Conservation (phyloP, 2,329 filamentous ascomycete genomes). For the Aspergillus texensis region DNA sequence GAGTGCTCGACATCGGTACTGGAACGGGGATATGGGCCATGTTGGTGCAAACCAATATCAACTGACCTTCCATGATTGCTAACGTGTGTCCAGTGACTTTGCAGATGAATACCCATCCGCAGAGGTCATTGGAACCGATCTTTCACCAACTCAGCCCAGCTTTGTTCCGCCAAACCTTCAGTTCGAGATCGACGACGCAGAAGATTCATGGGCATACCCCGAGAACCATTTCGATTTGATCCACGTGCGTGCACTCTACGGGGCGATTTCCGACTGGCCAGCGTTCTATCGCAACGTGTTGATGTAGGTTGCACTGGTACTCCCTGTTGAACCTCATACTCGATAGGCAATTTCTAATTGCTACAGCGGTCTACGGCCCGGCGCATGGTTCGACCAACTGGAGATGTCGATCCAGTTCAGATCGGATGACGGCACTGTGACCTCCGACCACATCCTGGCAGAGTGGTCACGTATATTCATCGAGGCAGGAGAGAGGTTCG, state of each 20-base stretch:
- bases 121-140: constrained; percentile 62
- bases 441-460: constrained; percentile 26
- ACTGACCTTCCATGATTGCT: not conserved
- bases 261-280: constrained; percentile 26
- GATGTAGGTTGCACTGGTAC: constrained; percentile 11
- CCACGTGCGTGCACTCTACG: constrained; percentile 43
- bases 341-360: not conserved
- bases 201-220: constrained; percentile 58
- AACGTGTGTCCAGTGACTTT: constrained; percentile 27
- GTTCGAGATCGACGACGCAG: constrained; percentile 69
- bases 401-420: constrained; percentile 30
- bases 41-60: constrained; percentile 10
- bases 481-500: constrained; percentile 32
- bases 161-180: constrained; percentile 68
- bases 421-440: constrained; percentile 27
- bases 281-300: constrained; percentile 24
- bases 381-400: constrained; percentile 30
- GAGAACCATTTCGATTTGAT: constrained; percentile 56
- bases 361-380: constrained; percentile 25
- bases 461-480: constrained; percentile 31
- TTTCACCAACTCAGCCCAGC: constrained; percentile 65
- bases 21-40: constrained; percentile 28
- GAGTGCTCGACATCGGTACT: constrained; percentile 28
- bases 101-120: constrained; percentile 52
- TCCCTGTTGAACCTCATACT: not conserved